Conservation (phyloP, 371 early-diverging fungal species). For the Zopfochytrium polystomum region DNA sequence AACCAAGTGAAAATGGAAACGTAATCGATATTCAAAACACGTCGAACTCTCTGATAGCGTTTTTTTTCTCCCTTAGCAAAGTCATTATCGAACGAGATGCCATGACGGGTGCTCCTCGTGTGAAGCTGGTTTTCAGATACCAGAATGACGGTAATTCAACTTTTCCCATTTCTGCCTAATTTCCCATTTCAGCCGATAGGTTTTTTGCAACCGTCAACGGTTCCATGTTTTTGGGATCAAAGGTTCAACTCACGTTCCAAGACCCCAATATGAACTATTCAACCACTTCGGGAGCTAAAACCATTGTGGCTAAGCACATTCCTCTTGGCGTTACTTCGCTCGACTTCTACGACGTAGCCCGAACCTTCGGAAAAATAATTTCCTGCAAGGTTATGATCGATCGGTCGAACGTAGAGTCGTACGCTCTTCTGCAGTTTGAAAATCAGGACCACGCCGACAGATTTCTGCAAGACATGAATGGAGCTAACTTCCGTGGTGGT, state of each 20-base stretch:
- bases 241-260: constrained; percentile 41
- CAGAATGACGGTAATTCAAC: constrained; percentile 31
- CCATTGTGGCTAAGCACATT: constrained; percentile 40
- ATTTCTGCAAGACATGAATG: constrained; percentile 39
- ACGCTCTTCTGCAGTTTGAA: constrained; percentile 45
- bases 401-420: constrained; percentile 35
- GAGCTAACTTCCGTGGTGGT: constrained; percentile 27
- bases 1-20: constrained; percentile 29
- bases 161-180: neutral
- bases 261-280: constrained; percentile 45
- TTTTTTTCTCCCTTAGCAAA: too few species aligned
- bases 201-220: constrained; percentile 46
- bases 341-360: constrained; percentile 35
- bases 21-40: too few species aligned
- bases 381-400: constrained; percentile 46
- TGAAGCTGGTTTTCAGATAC: constrained; percentile 36
- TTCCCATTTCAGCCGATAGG: constrained; percentile 29
- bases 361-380: constrained; percentile 38
- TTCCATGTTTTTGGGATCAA: constrained; percentile 42
- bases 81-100: constrained; percentile 39
- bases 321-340: constrained; percentile 38
- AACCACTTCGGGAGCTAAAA: constrained; percentile 42
- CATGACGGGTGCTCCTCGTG: constrained; percentile 29
- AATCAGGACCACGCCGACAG: constrained; percentile 39
- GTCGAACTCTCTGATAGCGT: too few species aligned